A percentile compares a stretch with the other conserved stretches of the same genome.
phyloP scores from a whole-genome alignment of 1,284 basidiomycete species.

The Phlebopus sp. region DNA sequence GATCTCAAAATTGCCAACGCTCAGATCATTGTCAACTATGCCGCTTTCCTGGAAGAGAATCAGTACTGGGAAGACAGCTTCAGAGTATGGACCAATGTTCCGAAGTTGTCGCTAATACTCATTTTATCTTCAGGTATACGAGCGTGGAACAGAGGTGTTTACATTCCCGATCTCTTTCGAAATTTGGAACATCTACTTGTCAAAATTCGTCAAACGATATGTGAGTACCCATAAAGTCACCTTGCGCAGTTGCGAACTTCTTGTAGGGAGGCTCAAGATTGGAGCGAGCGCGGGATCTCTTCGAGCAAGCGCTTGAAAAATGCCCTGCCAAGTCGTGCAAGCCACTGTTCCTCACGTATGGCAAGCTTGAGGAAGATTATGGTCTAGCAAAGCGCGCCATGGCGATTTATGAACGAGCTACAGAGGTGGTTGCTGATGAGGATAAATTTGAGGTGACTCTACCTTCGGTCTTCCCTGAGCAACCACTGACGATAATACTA shows the following conservation, averaged over 20 bases:
- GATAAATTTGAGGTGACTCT: constrained; percentile 91
- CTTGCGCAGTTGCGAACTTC: constrained; percentile 7
- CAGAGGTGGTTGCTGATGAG: constrained; percentile 78
- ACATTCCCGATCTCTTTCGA: constrained; percentile 98
- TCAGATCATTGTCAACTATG: constrained; percentile 96
- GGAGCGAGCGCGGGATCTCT: constrained; percentile 93
- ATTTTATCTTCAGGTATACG: constrained; percentile 68
- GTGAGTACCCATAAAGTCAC: constrained; percentile 44
- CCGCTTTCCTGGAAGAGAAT: constrained; percentile 95
- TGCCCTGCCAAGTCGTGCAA: constrained; percentile 96
- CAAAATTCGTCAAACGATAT: constrained; percentile 97
- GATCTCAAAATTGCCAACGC: constrained; percentile 99
- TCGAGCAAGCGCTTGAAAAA: constrained; percentile 96
- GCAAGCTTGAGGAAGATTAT: constrained; percentile 90
- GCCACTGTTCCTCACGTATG: constrained; percentile 93
- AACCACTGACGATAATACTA: constrained; percentile 30
- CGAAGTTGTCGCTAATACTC: constrained; percentile 1
- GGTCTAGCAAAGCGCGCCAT: constrained; percentile 96
- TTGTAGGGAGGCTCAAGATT: constrained; percentile 85
- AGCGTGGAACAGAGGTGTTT: constrained; percentile 96
- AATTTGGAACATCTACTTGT: constrained; percentile 98
- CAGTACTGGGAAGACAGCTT: constrained; percentile 98
- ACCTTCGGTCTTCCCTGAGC: background rate
- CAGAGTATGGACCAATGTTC: constrained; percentile 55
- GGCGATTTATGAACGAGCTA: constrained; percentile 93